These are phyloP conservation scores for Leishmania tarentolae DNA, from an alignment of 208 protist genomes.

Conservation along the genomic window DNA sequence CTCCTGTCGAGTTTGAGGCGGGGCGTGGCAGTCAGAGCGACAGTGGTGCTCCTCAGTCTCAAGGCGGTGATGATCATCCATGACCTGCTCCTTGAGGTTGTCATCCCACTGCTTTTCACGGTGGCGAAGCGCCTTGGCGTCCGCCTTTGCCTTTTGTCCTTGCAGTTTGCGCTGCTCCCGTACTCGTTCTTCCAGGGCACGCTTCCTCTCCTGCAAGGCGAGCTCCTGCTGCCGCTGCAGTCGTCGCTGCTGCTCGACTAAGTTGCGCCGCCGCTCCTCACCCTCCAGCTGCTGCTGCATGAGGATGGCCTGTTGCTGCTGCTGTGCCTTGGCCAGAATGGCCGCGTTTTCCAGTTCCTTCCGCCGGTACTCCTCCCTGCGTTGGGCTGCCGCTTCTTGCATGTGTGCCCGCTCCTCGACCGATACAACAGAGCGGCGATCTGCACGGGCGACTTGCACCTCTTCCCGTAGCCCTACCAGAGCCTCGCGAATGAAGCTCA, in stretches of 20 bases:
- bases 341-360: constrained; percentile 60
- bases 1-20: constrained; percentile 23
- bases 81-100: constrained; percentile 58
- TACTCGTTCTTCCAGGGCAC: constrained; percentile 66
- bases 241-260: constrained; percentile 50
- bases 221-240: constrained; percentile 59
- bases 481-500: constrained; percentile 78
- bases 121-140: constrained; percentile 47
- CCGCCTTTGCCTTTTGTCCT: constrained; percentile 48
- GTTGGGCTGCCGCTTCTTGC: constrained; percentile 42
- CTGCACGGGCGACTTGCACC: constrained; percentile 55
- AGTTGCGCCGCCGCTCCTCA: constrained; percentile 48
- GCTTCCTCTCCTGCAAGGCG: constrained; percentile 47
- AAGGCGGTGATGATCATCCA: constrained; percentile 23
- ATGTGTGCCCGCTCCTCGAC: constrained; percentile 47
- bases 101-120: constrained; percentile 82
- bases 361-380: constrained; percentile 50
- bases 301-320: constrained; percentile 40
- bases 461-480: constrained; percentile 64
- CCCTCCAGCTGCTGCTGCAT: constrained; percentile 62
- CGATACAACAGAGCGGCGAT: constrained; percentile 46
- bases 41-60: constrained; percentile 29
- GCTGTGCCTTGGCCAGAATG: constrained; percentile 42
- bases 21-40: neutral
- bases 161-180: constrained; percentile 62